Percentiles rank a stretch among this genome's conserved stretches.
phyloP scores from a whole-genome alignment of 2,329 filamentous ascomycete species.

The Ilyonectria destructans region DNA sequence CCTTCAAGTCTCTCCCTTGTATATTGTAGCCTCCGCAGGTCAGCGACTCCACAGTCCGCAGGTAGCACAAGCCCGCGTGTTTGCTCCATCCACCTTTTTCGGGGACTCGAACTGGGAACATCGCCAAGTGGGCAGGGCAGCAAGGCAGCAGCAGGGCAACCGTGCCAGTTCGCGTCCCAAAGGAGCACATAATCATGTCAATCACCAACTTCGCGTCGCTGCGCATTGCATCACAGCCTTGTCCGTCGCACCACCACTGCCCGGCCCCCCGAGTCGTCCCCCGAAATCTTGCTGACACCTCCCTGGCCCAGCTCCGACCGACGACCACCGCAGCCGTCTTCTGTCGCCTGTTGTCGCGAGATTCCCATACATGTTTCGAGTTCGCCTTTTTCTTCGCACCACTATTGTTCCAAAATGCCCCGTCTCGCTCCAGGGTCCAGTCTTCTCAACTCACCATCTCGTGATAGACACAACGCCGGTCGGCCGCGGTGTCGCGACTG shows the following conservation, averaged over 20 bases:
- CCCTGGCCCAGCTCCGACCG: neutral
- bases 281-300: neutral
- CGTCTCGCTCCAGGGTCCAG: constrained; percentile 2
- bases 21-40: no score
- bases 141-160: neutral
- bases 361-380: constrained; percentile 22
- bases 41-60: no score
- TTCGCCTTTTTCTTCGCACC: neutral
- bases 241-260: constrained; percentile 17
- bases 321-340: constrained; percentile 8
- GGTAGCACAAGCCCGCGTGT: neutral
- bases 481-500: constrained; percentile 20
- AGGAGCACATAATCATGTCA: constrained; percentile 20
- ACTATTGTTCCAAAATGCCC: constrained; percentile 5
- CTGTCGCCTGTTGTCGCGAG: constrained; percentile 8
- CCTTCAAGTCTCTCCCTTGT: neutral
- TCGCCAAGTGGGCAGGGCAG: neutral
- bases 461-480: constrained; percentile 8
- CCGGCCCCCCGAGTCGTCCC: neutral
- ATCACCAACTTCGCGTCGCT: constrained; percentile 22
- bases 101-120: neutral
- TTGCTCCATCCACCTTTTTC: neutral
- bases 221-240: constrained; percentile 24
- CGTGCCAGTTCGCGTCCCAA: constrained; percentile 12
- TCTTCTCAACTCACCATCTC: neutral